Percentiles rank a stretch among this genome's conserved stretches.
Evolutionary conservation across 768 basidiomycete genomes (phyloP).

Genomic region (Postia placenta): DNA sequence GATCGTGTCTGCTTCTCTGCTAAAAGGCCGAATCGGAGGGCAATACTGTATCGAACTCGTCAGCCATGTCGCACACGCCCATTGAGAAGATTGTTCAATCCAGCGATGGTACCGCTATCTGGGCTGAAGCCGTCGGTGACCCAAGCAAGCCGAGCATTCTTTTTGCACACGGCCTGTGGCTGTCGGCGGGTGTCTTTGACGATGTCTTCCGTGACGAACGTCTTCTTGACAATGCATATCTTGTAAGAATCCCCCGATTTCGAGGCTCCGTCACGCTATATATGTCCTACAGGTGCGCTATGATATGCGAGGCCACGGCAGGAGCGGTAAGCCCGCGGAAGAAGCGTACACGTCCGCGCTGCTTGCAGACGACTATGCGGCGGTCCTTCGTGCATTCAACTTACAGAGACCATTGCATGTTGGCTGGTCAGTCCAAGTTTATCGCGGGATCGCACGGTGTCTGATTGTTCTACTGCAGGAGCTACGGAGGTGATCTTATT

Average conservation of each 20-base stretch:
- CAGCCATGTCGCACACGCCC: constrained; percentile 4
- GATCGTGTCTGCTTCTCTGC: too few relatives aligned
- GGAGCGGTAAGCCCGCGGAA: constrained; percentile 10
- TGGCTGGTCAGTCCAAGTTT: constrained; percentile 14
- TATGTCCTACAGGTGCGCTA: constrained; percentile 17
- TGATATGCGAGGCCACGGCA: constrained; percentile 21
- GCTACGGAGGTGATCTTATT: background rate
- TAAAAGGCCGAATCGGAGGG: too few relatives aligned
- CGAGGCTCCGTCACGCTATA: background rate
- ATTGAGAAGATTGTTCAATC: constrained; percentile 13
- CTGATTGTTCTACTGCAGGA: background rate
- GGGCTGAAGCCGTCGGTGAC: constrained; percentile 20
- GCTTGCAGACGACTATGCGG: constrained; percentile 17
- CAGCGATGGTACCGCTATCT: constrained; percentile 17
- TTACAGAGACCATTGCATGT: constrained; percentile 16
- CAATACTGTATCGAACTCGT: too few relatives aligned
- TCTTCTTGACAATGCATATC: constrained; percentile 11
- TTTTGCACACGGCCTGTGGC: constrained; percentile 17
- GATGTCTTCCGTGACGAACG: constrained; percentile 11
- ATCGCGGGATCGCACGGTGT: background rate
- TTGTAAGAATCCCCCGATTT: constrained; percentile 9
- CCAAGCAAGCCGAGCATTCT: constrained; percentile 15
- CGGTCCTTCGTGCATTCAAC: constrained; percentile 16
- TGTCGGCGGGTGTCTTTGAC: constrained; percentile 15
- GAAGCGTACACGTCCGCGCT: constrained; percentile 9